A percentile compares a stretch with the other conserved stretches of the same genome.
phyloP scores from a whole-genome alignment of 2,329 filamentous ascomycete genomes.

The Gnomoniopsis smithogilvyi region DNA sequence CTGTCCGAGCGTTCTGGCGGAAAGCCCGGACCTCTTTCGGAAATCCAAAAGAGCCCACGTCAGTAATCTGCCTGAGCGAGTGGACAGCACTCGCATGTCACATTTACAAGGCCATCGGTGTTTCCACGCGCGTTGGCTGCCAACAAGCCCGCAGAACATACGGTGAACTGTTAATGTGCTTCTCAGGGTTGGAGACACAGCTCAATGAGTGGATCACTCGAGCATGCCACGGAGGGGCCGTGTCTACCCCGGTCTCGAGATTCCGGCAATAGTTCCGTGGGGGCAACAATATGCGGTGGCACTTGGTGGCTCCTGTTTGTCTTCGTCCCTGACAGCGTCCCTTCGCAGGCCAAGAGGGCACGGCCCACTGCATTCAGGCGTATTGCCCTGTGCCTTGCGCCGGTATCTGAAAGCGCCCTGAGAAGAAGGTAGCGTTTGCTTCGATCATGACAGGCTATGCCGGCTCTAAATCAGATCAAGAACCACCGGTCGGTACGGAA shows the following conservation, averaged over 20 bases:
- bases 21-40: not conserved
- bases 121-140: not conserved
- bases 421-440: not conserved
- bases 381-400: not conserved
- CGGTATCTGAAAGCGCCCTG: not conserved
- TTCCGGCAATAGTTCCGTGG: constrained; percentile 1
- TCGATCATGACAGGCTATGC: constrained; percentile 5
- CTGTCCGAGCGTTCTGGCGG: constrained; percentile 3
- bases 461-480: not conserved
- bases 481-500: constrained; percentile 2
- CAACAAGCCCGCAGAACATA: not conserved
- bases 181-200: not conserved
- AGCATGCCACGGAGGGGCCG: constrained; percentile 8
- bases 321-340: not conserved
- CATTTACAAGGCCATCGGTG: not conserved
- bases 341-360: not conserved
- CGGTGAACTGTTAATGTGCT: constrained; percentile 1
- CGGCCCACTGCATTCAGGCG: not conserved
- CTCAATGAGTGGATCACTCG: constrained; percentile 2
- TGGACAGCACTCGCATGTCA: not conserved
- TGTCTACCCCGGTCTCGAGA: not conserved
- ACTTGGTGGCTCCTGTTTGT: constrained; percentile 1
- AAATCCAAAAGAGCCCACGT: not conserved
- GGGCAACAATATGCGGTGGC: constrained; percentile 1
- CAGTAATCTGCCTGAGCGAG: not conserved